Evolutionary conservation across 768 basidiomycete species (phyloP).

Genomic region (Lentinula boryana): DNA sequence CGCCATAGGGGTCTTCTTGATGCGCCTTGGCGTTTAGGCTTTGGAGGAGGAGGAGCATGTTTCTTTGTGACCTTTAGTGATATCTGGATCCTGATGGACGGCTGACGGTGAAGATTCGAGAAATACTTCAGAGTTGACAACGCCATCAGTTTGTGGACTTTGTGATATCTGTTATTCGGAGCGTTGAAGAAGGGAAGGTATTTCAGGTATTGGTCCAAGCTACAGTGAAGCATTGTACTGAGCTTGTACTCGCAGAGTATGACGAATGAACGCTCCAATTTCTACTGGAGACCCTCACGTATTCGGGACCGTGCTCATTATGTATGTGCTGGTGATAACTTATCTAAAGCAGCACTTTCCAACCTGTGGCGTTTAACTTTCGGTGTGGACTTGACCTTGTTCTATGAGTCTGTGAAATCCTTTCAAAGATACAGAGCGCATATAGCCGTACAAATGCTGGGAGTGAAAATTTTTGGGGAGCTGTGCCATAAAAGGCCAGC

Average conservation of each 20-base stretch:
- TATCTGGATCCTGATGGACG: too few species aligned
- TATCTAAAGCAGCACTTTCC: not conserved
- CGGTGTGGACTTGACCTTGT: not conserved
- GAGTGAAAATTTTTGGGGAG: not conserved
- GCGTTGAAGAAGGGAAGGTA: not conserved
- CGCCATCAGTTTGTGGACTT: not conserved
- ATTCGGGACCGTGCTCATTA: not conserved
- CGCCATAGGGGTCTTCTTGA: not conserved
- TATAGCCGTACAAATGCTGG: not conserved
- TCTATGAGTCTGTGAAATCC: not conserved
- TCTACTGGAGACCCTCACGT: not conserved
- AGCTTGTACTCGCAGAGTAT: not conserved
- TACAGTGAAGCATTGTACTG: not conserved
- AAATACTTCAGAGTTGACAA: not conserved
- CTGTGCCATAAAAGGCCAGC: not conserved
- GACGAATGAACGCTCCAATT: not conserved
- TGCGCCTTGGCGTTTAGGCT: not conserved
- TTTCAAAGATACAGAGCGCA: not conserved
- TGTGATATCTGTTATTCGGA: not conserved
- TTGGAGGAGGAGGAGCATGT: not conserved
- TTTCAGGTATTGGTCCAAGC: not conserved
- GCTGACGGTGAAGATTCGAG: constrained; percentile 3
- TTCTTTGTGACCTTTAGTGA: not conserved
- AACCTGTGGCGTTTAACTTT: not conserved
- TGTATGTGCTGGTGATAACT: not conserved